phyloP scores from a whole-genome alignment of 2,329 filamentous ascomycete genomes.

The Lomentospora prolificans region DNA sequence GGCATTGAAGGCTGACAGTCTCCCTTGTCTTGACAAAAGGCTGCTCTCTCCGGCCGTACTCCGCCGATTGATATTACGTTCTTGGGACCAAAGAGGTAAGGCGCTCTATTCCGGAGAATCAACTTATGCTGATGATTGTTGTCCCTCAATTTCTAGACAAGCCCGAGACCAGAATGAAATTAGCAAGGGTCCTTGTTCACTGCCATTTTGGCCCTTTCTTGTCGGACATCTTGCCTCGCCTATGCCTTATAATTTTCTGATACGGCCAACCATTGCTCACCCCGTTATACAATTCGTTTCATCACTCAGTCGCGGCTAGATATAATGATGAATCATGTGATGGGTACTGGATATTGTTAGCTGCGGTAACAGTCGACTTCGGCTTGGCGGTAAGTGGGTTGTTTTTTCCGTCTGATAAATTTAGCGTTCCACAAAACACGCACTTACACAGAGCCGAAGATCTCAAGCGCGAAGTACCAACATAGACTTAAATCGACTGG shows the following conservation, averaged over 20 bases:
- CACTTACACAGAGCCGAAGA: no score
- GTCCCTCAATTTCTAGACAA: no score
- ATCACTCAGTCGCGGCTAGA: neutral
- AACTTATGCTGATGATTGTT: no score
- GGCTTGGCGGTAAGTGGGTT: neutral
- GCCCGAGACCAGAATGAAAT: neutral
- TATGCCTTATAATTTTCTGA: neutral
- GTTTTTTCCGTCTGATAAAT: no score
- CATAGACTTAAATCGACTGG: neutral
- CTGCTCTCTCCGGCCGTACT: no score
- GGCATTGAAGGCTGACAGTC: no score
- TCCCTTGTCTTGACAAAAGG: no score
- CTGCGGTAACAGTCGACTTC: neutral
- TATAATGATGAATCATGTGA: no score
- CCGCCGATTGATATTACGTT: no score
- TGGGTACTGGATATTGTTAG: neutral
- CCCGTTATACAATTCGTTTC: neutral
- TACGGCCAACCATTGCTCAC: neutral
- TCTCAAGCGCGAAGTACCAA: neutral
- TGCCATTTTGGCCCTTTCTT: neutral
- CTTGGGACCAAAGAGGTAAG: no score
- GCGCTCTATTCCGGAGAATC: no score
- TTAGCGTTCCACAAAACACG: no score
- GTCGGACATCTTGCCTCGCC: neutral
- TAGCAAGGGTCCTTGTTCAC: neutral